A percentile compares a stretch with the other conserved stretches of the same genome.
Conservation (phyloP, 1,284 basidiomycete species). For the Kalmanozyma brasiliensis region DNA sequence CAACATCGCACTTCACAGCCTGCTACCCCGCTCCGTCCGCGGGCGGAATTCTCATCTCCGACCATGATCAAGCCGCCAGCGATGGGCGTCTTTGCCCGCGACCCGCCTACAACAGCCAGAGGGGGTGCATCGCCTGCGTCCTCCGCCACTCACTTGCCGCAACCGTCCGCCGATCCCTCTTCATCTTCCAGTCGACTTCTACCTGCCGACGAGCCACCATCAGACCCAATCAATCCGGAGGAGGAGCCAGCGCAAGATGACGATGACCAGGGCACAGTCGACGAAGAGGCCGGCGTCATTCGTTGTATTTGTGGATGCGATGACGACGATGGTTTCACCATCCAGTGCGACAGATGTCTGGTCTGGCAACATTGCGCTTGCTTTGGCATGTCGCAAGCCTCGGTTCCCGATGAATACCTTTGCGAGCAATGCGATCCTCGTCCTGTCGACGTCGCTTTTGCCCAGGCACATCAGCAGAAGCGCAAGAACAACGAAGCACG, state of each 20-base stretch:
- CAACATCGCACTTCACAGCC: not conserved
- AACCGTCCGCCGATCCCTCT: slow-evolving; percentile 1
- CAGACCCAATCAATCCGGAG: slow-evolving; percentile 21
- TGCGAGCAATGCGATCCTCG: slow-evolving; percentile 69
- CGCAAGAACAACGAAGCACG: slow-evolving; percentile 61
- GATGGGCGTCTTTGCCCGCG: slow-evolving; percentile 52
- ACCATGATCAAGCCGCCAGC: slow-evolving; percentile 45
- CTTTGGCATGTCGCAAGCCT: slow-evolving; percentile 72
- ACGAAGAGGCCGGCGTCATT: slow-evolving; percentile 61
- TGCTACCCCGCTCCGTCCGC: not conserved
- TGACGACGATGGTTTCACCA: slow-evolving; percentile 89
- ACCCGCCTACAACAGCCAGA: slow-evolving; percentile 21
- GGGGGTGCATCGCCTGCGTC: slow-evolving; percentile 14
- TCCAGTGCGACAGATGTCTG: slow-evolving; percentile 87
- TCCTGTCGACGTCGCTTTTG: slow-evolving; percentile 61
- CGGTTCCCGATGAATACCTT: slow-evolving; percentile 76
- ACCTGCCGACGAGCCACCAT: slow-evolving; percentile 10
- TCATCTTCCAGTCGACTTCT: not conserved
- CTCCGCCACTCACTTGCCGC: slow-evolving; percentile 1
- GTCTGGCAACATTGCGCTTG: slow-evolving; percentile 92
- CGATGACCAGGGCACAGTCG: slow-evolving; percentile 58
- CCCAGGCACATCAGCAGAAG: slow-evolving; percentile 59
- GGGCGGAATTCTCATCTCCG: not conserved
- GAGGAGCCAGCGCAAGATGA: slow-evolving; percentile 41
- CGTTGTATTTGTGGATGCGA: slow-evolving; percentile 77